Evolutionary conservation across 2,329 filamentous ascomycete genomes (phyloP).

Genomic region (Cordyceps cateniannulata): DNA sequence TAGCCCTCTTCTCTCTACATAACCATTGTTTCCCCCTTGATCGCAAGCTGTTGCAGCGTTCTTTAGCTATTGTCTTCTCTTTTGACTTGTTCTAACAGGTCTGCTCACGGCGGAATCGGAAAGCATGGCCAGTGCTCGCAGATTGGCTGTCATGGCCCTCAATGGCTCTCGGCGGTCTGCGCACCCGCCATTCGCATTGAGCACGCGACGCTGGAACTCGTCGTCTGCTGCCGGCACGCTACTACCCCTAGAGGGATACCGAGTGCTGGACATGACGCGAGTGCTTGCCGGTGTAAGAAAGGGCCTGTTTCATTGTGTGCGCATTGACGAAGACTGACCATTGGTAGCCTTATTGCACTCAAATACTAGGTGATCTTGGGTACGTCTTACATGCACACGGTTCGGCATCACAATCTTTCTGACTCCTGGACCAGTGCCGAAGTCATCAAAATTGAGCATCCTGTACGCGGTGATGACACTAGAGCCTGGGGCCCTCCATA

Average conservation of each 20-base stretch:
- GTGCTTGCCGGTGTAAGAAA: conserved; percentile 79
- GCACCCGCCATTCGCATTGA: neutral
- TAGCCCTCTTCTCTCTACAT: neutral
- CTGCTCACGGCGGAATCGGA: neutral
- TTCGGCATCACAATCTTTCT: neutral
- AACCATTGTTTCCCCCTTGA: neutral
- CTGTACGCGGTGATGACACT: conserved; percentile 84
- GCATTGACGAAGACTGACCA: neutral
- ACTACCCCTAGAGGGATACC: conserved; percentile 73
- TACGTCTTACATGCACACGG: conserved; percentile 37
- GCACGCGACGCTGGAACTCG: conserved; percentile 10
- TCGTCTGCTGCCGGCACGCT: conserved; percentile 15
- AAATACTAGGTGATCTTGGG: conserved; percentile 94
- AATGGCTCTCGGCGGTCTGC: conserved; percentile 4
- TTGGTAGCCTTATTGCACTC: conserved; percentile 84
- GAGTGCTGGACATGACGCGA: conserved; percentile 93
- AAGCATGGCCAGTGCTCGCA: conserved; percentile 5
- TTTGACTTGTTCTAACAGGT: neutral
- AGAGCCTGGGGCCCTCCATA: conserved; percentile 95
- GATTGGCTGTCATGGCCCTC: conserved; percentile 1
- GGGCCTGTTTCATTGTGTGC: neutral
- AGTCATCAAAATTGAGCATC: conserved; percentile 96
- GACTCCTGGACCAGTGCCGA: conserved; percentile 59
- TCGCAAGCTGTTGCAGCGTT: neutral
- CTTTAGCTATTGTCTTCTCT: neutral